Evolutionary conservation across 305 asterid species (phyloP).

Genomic region (Andrographis paniculata): DNA sequence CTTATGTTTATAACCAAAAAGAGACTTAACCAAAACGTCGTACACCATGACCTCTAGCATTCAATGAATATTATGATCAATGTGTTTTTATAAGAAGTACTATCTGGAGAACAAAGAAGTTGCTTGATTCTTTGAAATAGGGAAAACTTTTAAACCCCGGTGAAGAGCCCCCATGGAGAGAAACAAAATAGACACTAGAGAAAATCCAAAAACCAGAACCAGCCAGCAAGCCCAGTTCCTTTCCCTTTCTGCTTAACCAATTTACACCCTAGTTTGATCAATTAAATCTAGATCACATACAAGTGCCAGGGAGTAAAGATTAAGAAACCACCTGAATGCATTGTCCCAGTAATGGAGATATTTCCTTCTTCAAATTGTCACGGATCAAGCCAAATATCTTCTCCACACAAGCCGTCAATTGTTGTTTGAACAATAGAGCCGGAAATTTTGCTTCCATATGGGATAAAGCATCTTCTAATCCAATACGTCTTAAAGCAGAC

Average conservation of each 20-base stretch:
- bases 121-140: no score
- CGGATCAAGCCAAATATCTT: conserved; percentile 94
- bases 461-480: conserved; percentile 68
- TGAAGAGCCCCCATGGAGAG: no score
- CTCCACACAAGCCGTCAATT: conserved; percentile 89
- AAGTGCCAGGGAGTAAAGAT: conserved; percentile 10
- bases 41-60: conserved; percentile 3
- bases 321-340: conserved; percentile 74
- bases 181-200: no score
- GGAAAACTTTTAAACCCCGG: no score
- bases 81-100: no score
- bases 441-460: conserved; percentile 95
- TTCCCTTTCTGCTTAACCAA: no score
- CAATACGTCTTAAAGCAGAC: conserved; percentile 59
- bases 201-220: no score
- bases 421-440: conserved; percentile 84
- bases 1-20: neutral
- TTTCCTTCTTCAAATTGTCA: conserved; percentile 96
- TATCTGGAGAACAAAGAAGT: no score
- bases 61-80: conserved; percentile 1
- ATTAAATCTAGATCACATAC: neutral
- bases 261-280: neutral
- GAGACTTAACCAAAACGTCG: conserved; percentile 1
- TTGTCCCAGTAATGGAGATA: conserved; percentile 69
- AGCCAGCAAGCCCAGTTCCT: no score